Conservation (phyloP, 1,284 basidiomycete genomes). For the Moesziomyces antarcticus region DNA sequence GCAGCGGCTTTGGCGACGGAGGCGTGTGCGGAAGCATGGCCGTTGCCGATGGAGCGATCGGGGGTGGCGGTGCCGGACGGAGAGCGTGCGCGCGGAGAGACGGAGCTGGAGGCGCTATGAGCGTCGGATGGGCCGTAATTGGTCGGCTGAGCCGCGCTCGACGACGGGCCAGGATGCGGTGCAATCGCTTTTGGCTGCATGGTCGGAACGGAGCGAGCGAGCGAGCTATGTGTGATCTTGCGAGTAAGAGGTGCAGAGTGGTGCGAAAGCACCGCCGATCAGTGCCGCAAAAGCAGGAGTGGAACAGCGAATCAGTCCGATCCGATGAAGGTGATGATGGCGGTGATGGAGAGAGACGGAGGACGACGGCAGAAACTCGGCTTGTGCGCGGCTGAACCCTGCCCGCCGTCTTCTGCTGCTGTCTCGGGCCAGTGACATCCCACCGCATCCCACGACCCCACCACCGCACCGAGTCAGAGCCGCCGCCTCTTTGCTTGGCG, state of each 20-base stretch:
- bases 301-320: neutral
- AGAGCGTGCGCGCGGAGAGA: conserved; percentile 34
- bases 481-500: neutral
- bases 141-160: conserved; percentile 7
- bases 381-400: neutral
- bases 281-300: neutral
- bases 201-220: neutral
- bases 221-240: neutral
- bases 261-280: neutral
- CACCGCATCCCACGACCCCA: too few species aligned
- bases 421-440: neutral
- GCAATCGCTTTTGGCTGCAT: conserved; percentile 45
- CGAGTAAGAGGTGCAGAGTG: neutral
- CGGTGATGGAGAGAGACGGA: neutral
- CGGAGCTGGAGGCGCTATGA: conserved; percentile 32
- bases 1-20: conserved; percentile 35
- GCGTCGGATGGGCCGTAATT: conserved; percentile 18
- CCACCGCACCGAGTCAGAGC: neutral
- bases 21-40: conserved; percentile 5
- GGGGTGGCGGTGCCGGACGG: conserved; percentile 40
- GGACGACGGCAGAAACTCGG: conserved; percentile 3
- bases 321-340: neutral
- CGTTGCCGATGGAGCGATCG: conserved; percentile 25
- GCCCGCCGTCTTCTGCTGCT: neutral
- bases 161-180: conserved; percentile 22